These are phyloP conservation scores for Trichoderma koningiopsis DNA, from an alignment of 2,329 filamentous ascomycete genomes.

Conservation along the genomic window DNA sequence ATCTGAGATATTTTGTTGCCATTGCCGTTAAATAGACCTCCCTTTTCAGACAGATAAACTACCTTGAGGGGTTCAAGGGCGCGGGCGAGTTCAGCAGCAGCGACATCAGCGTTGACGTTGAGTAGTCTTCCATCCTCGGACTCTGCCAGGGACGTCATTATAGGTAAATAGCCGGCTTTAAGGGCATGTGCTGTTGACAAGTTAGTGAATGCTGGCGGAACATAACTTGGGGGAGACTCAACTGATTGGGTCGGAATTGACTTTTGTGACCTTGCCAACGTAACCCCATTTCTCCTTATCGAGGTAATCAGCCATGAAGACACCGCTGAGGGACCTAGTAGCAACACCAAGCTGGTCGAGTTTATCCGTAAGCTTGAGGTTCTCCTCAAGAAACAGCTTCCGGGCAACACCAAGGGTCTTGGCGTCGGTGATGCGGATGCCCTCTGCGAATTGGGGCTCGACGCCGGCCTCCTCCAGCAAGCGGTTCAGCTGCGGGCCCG, in stretches of 20 bases:
- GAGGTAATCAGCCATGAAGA: not conserved
- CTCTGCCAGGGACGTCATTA: not conserved
- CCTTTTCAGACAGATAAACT: not conserved
- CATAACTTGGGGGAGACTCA: not conserved
- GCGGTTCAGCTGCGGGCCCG: not conserved
- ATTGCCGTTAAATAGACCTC: not conserved
- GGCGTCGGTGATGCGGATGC: not conserved
- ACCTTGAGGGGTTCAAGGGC: slow-evolving; percentile 4
- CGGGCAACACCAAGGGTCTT: slow-evolving; percentile 7
- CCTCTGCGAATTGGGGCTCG: not conserved
- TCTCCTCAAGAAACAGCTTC: slow-evolving; percentile 4
- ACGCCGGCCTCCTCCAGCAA: not conserved
- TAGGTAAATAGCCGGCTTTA: slow-evolving; percentile 4
- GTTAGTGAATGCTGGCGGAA: not conserved
- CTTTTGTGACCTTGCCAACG: not conserved
- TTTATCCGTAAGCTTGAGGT: not conserved
- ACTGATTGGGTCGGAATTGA: not conserved
- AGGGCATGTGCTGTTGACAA: not conserved
- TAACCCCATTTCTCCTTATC: slow-evolving; percentile 1
- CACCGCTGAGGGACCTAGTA: not conserved
- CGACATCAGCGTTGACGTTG: slow-evolving; percentile 1
- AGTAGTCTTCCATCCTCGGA: not conserved
- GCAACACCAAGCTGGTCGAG: slow-evolving; percentile 5
- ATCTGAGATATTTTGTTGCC: slow-evolving; percentile 2
- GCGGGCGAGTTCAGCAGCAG: slow-evolving; percentile 8